phyloP scores from a whole-genome alignment of 371 early-diverging fungal species.

The Mucor racemosus region DNA sequence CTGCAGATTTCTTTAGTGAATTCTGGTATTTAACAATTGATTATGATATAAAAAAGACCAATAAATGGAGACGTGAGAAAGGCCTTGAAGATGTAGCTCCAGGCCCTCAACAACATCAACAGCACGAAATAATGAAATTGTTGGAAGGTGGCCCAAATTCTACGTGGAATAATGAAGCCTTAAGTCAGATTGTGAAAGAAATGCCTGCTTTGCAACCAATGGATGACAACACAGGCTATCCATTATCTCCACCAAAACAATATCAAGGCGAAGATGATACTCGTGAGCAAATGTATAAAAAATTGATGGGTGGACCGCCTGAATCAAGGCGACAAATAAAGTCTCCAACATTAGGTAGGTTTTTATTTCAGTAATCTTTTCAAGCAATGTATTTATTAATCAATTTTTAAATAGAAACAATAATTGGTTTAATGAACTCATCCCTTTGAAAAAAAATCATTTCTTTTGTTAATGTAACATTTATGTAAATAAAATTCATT shows the following conservation, averaged over 20 bases:
- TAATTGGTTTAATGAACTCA: constrained; percentile 9
- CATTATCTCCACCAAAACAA: constrained; percentile 6
- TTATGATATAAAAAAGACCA: constrained; percentile 42
- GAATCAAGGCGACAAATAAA: constrained; percentile 11
- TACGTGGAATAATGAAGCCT: constrained; percentile 16
- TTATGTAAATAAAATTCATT: not conserved
- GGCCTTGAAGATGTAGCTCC: constrained; percentile 45
- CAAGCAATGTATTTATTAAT: not conserved
- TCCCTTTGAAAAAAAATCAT: not conserved
- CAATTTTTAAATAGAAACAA: constrained; percentile 13
- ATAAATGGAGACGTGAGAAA: constrained; percentile 44
- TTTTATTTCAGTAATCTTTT: not conserved
- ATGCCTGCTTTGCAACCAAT: constrained; percentile 19
- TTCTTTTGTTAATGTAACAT: not conserved
- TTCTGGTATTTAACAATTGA: constrained; percentile 53
- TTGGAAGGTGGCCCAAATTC: not conserved
- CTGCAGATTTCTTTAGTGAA: constrained; percentile 58
- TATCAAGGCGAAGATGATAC: not conserved
- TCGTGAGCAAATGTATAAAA: constrained; percentile 11
- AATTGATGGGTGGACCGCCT: constrained; percentile 7
- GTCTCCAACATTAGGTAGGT: constrained; percentile 13
- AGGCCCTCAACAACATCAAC: constrained; percentile 1
- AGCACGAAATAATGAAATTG: not conserved
- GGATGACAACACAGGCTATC: constrained; percentile 6
- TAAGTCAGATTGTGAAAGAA: constrained; percentile 14